Conservation (phyloP, 1,284 basidiomycete genomes). For the Rhodotorula sp. region DNA sequence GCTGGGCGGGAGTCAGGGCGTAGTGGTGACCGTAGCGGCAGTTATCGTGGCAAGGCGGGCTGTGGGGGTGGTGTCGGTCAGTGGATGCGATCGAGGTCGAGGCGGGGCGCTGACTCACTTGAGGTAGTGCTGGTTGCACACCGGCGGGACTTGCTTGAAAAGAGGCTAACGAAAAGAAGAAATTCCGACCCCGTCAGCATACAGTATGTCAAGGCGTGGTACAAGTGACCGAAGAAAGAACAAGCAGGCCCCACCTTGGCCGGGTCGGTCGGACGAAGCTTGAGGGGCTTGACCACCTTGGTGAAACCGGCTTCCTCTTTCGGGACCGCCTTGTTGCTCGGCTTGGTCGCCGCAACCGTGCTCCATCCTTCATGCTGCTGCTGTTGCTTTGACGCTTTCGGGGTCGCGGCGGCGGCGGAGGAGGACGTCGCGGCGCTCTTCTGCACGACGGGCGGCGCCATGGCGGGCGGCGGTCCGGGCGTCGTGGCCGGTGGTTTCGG, state of each 20-base stretch:
- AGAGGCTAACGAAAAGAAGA: constrained; percentile 7
- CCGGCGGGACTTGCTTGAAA: constrained; percentile 51
- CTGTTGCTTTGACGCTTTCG: neutral
- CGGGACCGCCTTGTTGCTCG: constrained; percentile 13
- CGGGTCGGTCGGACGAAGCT: constrained; percentile 23
- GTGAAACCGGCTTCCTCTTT: neutral
- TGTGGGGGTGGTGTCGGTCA: neutral
- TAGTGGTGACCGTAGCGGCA: constrained; percentile 55
- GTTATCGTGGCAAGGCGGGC: constrained; percentile 43
- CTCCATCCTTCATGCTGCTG: neutral
- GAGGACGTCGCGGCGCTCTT: too few species aligned
- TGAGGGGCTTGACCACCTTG: neutral
- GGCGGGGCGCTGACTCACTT: neutral
- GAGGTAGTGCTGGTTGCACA: constrained; percentile 51
- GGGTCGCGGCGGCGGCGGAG: neutral
- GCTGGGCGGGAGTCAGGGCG: constrained; percentile 48
- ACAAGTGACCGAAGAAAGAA: neutral
- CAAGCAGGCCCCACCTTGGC: constrained; percentile 24
- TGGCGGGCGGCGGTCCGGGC: neutral
- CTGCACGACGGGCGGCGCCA: too few species aligned
- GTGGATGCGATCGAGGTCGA: too few species aligned
- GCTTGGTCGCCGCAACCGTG: neutral
- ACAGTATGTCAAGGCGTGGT: too few species aligned
- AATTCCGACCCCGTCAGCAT: neutral
- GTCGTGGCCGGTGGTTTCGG: neutral